Evolutionary conservation across 2,329 filamentous ascomycete genomes (phyloP).

Genomic region (Sarocladium kiliense): DNA sequence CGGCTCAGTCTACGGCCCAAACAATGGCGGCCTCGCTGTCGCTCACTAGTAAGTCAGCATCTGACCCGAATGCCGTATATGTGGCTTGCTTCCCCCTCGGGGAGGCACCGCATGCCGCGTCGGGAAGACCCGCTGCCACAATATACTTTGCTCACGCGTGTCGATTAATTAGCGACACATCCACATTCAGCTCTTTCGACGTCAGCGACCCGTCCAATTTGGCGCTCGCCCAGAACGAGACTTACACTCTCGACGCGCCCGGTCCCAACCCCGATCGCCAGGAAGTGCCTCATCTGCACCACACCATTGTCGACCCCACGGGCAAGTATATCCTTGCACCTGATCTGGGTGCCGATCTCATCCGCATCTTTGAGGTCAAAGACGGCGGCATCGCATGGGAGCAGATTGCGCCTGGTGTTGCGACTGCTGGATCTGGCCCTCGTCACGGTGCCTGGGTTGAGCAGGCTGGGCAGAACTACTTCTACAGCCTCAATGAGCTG

Average conservation of each 20-base stretch:
- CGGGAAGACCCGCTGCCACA: neutral
- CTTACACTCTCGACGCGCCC: constrained; percentile 32
- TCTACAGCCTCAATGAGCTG: constrained; percentile 60
- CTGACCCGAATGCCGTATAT: too few relatives aligned
- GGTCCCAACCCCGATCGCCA: constrained; percentile 42
- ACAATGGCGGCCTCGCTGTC: constrained; percentile 33
- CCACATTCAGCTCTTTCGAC: constrained; percentile 40
- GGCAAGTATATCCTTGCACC: constrained; percentile 58
- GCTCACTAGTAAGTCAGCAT: constrained; percentile 40
- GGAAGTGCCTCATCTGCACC: constrained; percentile 56
- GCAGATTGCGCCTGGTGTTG: constrained; percentile 9
- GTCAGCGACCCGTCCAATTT: constrained; percentile 32
- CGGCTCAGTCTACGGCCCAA: constrained; percentile 36
- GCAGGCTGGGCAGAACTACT: constrained; percentile 38
- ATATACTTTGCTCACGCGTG: neutral
- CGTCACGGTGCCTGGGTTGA: constrained; percentile 58
- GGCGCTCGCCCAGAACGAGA: constrained; percentile 29
- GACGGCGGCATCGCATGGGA: neutral
- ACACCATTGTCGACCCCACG: constrained; percentile 61
- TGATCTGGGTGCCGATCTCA: constrained; percentile 59
- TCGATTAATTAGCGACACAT: constrained; percentile 11
- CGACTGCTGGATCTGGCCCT: constrained; percentile 54
- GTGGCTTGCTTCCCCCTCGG: too few relatives aligned
- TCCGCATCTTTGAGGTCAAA: constrained; percentile 50
- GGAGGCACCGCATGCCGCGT: too few relatives aligned